Conservation (phyloP, 306 rosid species). For the Neltuma alba region DNA sequence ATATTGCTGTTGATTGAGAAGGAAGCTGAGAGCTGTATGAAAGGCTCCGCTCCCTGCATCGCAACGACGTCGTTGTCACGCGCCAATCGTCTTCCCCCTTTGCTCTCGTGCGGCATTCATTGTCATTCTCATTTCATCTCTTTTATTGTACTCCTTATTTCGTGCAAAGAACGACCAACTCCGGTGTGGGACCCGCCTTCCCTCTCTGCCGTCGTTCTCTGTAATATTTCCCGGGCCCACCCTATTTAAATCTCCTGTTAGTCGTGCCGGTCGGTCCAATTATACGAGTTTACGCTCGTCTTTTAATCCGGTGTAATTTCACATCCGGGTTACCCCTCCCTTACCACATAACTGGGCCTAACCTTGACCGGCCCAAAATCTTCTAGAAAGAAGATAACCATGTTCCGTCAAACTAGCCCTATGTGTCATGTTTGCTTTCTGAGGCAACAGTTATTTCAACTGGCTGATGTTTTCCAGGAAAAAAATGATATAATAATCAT, state of each 20-base stretch:
- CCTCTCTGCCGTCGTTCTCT: background rate
- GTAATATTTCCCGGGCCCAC: background rate
- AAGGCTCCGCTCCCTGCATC: background rate
- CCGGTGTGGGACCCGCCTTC: background rate
- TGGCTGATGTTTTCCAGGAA: too few relatives aligned
- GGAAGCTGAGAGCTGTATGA: background rate
- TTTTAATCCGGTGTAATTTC: background rate
- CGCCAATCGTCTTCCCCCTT: constrained; percentile 30
- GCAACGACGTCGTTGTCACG: constrained; percentile 37
- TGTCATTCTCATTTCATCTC: constrained; percentile 53
- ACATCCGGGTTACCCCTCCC: background rate
- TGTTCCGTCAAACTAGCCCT: background rate
- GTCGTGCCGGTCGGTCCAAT: background rate
- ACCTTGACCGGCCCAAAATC: background rate
- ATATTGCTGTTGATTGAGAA: background rate
- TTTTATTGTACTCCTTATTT: background rate
- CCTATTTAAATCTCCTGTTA: background rate
- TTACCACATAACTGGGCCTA: background rate
- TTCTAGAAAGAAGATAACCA: background rate
- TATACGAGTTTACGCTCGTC: background rate
- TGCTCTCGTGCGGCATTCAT: constrained; percentile 70
- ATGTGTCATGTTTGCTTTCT: background rate
- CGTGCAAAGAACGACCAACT: background rate
- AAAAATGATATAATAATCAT: too few relatives aligned
- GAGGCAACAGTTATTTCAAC: background rate